Conservation (phyloP, 805 yeast species). For the Ogataea polymorpha region DNA sequence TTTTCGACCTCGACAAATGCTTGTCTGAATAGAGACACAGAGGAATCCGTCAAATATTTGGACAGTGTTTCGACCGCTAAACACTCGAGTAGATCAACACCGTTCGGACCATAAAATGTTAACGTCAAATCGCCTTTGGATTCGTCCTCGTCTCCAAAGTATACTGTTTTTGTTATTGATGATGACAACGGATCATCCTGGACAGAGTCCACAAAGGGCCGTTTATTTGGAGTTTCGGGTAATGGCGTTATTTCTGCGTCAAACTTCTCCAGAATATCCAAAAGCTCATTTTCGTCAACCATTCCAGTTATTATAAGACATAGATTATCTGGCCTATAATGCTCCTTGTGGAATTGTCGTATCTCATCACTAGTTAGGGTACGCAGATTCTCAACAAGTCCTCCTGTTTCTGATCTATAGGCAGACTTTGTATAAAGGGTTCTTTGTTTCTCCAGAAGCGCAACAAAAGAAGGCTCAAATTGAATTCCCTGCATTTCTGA, state of each 20-base stretch:
- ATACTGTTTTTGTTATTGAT: conserved; percentile 47
- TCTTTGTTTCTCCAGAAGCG: conserved; percentile 59
- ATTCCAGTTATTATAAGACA: conserved; percentile 84
- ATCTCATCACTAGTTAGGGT: conserved; percentile 70
- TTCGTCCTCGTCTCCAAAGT: conserved; percentile 89
- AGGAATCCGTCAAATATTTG: conserved; percentile 70
- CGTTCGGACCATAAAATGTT: conserved; percentile 80
- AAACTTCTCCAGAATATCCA: conserved; percentile 56
- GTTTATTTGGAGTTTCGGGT: conserved; percentile 36
- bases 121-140: conserved; percentile 71
- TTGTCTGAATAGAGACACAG: conserved; percentile 72
- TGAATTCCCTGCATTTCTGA: conserved; percentile 96
- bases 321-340: conserved; percentile 81
- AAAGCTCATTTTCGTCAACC: conserved; percentile 70
- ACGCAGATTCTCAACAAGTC: conserved; percentile 74
- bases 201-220: conserved; percentile 82
- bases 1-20: conserved; percentile 75
- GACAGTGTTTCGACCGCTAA: conserved; percentile 72
- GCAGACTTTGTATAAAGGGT: conserved; percentile 64
- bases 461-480: conserved; percentile 66
- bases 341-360: conserved; percentile 63
- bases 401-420: conserved; percentile 93
- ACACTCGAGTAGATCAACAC: conserved; percentile 46
- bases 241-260: conserved; percentile 53
- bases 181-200: conserved; percentile 40